phyloP scores from a whole-genome alignment of 805 yeast genomes.

The Monosporozyma servazzii region DNA sequence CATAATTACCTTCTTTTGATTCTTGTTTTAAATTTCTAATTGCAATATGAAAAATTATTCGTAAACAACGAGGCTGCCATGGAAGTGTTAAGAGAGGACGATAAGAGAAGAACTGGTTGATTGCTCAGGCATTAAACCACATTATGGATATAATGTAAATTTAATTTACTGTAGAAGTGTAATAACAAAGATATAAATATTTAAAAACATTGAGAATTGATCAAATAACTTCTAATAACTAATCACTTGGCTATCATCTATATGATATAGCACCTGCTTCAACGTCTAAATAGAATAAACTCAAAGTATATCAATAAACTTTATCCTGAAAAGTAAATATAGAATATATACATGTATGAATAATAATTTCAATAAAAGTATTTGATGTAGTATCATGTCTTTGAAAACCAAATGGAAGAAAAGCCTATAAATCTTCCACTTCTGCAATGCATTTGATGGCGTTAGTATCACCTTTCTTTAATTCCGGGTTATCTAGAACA shows the following conservation, averaged over 20 bases:
- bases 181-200: too few species aligned
- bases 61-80: not conserved
- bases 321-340: not conserved
- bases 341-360: not conserved
- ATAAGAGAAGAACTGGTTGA: too few species aligned
- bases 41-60: not conserved
- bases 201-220: too few species aligned
- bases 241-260: not conserved
- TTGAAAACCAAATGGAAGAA: not conserved
- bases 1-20: not conserved
- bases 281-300: not conserved
- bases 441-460: constrained; percentile 56
- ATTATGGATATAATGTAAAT: too few species aligned
- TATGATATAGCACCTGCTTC: not conserved
- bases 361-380: not conserved
- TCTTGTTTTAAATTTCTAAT: not conserved
- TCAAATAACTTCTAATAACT: too few species aligned
- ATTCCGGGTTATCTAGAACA: constrained; percentile 54
- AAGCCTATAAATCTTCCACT: constrained; percentile 11
- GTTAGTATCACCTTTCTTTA: constrained; percentile 55
- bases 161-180: too few species aligned
- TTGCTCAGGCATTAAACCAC: too few species aligned
- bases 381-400: not conserved
- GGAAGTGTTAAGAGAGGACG: not conserved
- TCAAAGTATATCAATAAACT: not conserved